These are phyloP conservation scores for Colletotrichum destructivum DNA, from an alignment of 2,329 filamentous ascomycete species.

Conservation along the genomic window DNA sequence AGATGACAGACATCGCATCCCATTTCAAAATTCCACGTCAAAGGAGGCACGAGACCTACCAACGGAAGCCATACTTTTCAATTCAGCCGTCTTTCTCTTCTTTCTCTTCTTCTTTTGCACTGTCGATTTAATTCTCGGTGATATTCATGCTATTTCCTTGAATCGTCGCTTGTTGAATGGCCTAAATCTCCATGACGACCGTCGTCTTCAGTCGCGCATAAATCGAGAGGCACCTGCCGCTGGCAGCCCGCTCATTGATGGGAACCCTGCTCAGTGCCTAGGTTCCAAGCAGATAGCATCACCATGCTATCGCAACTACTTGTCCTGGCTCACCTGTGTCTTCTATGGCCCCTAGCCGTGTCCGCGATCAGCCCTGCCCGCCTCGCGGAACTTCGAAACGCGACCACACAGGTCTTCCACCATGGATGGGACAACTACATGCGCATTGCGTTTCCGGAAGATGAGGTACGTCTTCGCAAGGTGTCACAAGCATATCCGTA, in stretches of 20 bases:
- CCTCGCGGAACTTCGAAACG: slow-evolving; percentile 69
- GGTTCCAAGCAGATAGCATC: slow-evolving; percentile 31
- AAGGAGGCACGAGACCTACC: slow-evolving; percentile 29
- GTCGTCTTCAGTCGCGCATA: slow-evolving; percentile 33
- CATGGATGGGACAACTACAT: slow-evolving; percentile 98
- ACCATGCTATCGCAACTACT: slow-evolving; percentile 45
- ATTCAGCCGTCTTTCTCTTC: slow-evolving; percentile 14
- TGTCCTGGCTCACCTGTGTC: slow-evolving; percentile 46
- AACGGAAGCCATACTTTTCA: slow-evolving; percentile 17
- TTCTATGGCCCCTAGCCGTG: slow-evolving; percentile 57
- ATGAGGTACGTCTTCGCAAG: slow-evolving; percentile 73
- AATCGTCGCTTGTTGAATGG: slow-evolving; percentile 12
- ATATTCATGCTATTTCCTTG: slow-evolving; percentile 15
- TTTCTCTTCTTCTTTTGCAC: slow-evolving; percentile 10
- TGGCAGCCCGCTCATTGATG: slow-evolving; percentile 44
- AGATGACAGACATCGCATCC: slow-evolving; percentile 41
- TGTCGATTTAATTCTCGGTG: slow-evolving; percentile 3
- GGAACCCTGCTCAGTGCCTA: slow-evolving; percentile 24
- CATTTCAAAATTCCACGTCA: slow-evolving; percentile 29
- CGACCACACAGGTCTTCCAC: slow-evolving; percentile 88
- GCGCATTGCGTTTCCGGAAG: slow-evolving; percentile 93
- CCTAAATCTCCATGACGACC: slow-evolving; percentile 28
- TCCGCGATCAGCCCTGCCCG: slow-evolving; percentile 69
- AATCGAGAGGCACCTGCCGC: slow-evolving; percentile 40
- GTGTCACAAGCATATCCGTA: neutral